Evolutionary conservation across 805 yeast genomes (phyloP), one percentile per base, ranked within the genome.

Genomic region (Pichia ethanolica): DNA sequence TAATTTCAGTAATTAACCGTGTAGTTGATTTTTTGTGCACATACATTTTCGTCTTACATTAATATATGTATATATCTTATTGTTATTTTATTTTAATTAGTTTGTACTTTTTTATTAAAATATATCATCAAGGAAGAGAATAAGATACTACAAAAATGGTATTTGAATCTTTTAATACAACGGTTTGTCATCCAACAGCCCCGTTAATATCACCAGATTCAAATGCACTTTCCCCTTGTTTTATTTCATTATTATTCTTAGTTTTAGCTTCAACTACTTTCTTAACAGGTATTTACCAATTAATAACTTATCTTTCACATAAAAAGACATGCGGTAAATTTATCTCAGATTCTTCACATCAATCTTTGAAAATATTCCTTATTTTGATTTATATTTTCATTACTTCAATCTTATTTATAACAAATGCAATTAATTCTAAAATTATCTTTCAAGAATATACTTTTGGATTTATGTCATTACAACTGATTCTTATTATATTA

Each of bases 161-260:
- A 32, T 32, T 3, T 32, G 34, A 9, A 11, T 11, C 11, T 3
- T 32, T 11, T 9, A 34, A 20, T 11, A 27, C 5, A 11, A 32
- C n/a, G 13, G 36, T 38, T 5, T 47, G 51, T 35, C 30, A 35
- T 25, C 30, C 45, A 14, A 57, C 55, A 37, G n/a, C 36, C 5
- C 70, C 70, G 1, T 46, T 65, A 26, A 36, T 55, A 4, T 54
- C 58, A 4, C 49, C 54, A 7, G n/a, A 46, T 12, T 47, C 60
- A 6, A 66, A 60, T 46, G 57, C 67, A 1, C 40, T 68, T 42
- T 63, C 56, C 25, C 65, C 65, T 7, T 65, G 70, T 46, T 68
- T 68, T 53, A 47, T 64, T 6, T 55, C 64, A 1, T 27, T 59
- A 13, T 39, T 60, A 6, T 53, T 55, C 39, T 49, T 45, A 1